These are phyloP conservation scores for Microsporum ferrugineum DNA, from an alignment of 2,329 filamentous ascomycete genomes.

Conservation along the genomic window DNA sequence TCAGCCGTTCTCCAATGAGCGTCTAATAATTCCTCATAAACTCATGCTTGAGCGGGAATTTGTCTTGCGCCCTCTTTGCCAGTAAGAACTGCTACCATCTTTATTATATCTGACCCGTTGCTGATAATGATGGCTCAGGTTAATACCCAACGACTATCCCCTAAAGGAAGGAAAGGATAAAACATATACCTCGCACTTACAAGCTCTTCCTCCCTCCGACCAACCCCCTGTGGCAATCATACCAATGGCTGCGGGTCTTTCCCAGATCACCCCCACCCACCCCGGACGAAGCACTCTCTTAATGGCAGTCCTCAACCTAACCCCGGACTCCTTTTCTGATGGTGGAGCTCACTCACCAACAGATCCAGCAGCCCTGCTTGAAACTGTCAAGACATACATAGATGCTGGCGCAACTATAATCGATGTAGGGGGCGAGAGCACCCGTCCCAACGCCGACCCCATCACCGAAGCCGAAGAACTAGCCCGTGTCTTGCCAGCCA, in stretches of 20 bases:
- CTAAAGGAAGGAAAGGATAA: constrained; percentile 21
- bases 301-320: constrained; percentile 93
- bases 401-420: constrained; percentile 66
- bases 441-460: constrained; percentile 61
- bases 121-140: constrained; percentile 2
- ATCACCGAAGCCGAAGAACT: constrained; percentile 64
- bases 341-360: constrained; percentile 53
- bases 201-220: constrained; percentile 25
- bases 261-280: constrained; percentile 48
- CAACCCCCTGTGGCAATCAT: constrained; percentile 30
- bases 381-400: constrained; percentile 53
- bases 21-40: constrained; percentile 73
- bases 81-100: constrained; percentile 21
- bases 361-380: constrained; percentile 40
- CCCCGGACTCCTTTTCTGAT: constrained; percentile 94
- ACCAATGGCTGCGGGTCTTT: constrained; percentile 28
- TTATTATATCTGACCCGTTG: neutral
- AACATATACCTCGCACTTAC: constrained; percentile 28
- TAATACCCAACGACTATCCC: constrained; percentile 16
- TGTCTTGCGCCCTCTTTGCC: constrained; percentile 71
- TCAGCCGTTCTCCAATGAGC: constrained; percentile 52
- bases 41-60: constrained; percentile 87
- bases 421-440: constrained; percentile 89
- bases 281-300: constrained; percentile 54
- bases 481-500: constrained; percentile 64